phyloP scores from a whole-genome alignment of 768 basidiomycete species.

The Lepiota venenata region DNA sequence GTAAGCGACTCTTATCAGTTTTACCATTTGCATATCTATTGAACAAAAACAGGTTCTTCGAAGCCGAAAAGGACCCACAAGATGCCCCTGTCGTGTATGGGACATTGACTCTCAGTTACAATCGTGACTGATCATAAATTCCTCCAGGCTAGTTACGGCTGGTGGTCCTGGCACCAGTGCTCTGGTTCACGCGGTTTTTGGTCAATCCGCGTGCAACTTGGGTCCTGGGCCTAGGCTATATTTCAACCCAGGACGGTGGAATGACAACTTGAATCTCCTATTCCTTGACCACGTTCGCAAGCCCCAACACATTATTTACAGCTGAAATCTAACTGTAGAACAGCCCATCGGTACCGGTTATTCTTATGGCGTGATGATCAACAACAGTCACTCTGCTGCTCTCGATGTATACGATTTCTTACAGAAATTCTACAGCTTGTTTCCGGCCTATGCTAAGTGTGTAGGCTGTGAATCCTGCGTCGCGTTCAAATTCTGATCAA shows the following conservation, averaged over 20 bases:
- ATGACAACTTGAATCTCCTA: conserved; percentile 13
- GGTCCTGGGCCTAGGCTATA: neutral
- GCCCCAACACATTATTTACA: neutral
- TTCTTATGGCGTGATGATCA: conserved; percentile 25
- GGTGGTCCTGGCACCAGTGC: conserved; percentile 1
- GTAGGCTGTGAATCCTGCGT: too few species aligned
- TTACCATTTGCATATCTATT: neutral
- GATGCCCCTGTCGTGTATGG: conserved; percentile 10
- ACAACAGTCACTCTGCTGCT: conserved; percentile 24
- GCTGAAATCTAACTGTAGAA: conserved; percentile 3
- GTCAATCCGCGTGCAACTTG: conserved; percentile 7
- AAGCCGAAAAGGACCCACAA: conserved; percentile 9
- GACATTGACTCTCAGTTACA: neutral
- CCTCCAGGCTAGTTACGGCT: too few species aligned
- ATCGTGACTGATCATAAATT: too few species aligned
- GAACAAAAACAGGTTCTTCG: conserved; percentile 7
- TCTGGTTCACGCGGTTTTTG: conserved; percentile 5
- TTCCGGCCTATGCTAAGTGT: conserved; percentile 10
- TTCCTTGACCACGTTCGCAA: conserved; percentile 14
- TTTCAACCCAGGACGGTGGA: conserved; percentile 8
- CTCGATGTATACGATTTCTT: conserved; percentile 30
- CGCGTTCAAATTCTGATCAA: too few species aligned
- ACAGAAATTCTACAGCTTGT: conserved; percentile 26
- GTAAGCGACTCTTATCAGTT: neutral
- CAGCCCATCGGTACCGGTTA: conserved; percentile 25